A percentile compares a stretch with the other conserved stretches of the same genome.
These are phyloP conservation scores for Jamesozyma spencerorum DNA, from an alignment of 805 yeast species.

Conservation along the genomic window DNA sequence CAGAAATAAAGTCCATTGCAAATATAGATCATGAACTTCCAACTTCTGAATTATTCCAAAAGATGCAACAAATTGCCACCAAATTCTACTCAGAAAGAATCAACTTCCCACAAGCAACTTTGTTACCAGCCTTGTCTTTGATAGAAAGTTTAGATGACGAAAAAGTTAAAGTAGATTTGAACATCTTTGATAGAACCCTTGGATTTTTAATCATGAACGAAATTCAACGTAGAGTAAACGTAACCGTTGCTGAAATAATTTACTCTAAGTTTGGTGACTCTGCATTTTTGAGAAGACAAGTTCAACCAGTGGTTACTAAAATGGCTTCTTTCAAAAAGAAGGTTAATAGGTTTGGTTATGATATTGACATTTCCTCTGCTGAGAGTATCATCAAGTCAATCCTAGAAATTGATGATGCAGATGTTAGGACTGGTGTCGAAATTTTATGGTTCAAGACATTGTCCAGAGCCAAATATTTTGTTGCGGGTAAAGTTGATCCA, in stretches of 20 bases:
- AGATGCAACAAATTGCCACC: slow-evolving; percentile 19
- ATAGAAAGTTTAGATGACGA: slow-evolving; percentile 83
- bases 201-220: slow-evolving; percentile 61
- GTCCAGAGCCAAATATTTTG: slow-evolving; percentile 76
- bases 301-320: slow-evolving; percentile 72
- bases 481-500: slow-evolving; percentile 80
- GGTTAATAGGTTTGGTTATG: slow-evolving; percentile 54
- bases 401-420: slow-evolving; percentile 49
- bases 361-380: slow-evolving; percentile 65
- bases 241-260: slow-evolving; percentile 73
- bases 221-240: slow-evolving; percentile 69
- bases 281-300: slow-evolving; percentile 80
- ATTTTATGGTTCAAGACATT: slow-evolving; percentile 72
- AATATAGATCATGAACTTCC: slow-evolving; percentile 16
- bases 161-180: slow-evolving; percentile 58
- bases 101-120: slow-evolving; percentile 8
- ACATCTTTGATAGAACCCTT: slow-evolving; percentile 54
- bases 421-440: slow-evolving; percentile 64
- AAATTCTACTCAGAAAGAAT: slow-evolving; percentile 22
- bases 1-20: slow-evolving; percentile 20
- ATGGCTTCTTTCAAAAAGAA: slow-evolving; percentile 70
- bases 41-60: slow-evolving; percentile 8
- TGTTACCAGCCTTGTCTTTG: slow-evolving; percentile 43
- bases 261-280: slow-evolving; percentile 69
- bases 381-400: slow-evolving; percentile 66